Base-by-base conservation (phyloP, 352 stramenopile genomes). In the Pythium dissimile region DNA sequence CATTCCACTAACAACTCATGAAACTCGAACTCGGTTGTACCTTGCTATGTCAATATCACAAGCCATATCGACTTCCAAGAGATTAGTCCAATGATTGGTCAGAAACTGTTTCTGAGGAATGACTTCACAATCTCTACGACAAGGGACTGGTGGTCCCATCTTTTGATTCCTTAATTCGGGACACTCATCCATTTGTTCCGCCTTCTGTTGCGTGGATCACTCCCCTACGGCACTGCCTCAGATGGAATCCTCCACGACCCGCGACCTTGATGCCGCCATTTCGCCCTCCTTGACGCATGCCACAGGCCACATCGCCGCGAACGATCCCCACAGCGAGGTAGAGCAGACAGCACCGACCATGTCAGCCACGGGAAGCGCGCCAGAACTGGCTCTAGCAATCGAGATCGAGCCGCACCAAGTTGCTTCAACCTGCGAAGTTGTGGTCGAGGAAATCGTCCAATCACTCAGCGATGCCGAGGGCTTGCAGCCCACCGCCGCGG, bases 141-240 rank as follows among this genome's bases (percentile, higher is more conserved):
- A n/a, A n/a, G n/a, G n/a, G n/a, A n/a, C n/a, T n/a, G n/a, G n/a
- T 54, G 13, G 20, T 54, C 35, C 35, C 6, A 16, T 6, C 6
- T 10, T 43, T 46, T 12, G n/a, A n/a, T n/a, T n/a, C n/a, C n/a
- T n/a, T 15, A 50, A 45, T 63, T 57, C 35, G 55, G 55, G 47
- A 63, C 55, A 21, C 7, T 42, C 56, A 46, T 54, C 44, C 42
- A 27, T 5, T 23, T 28, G 26, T 51, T 43, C 51, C 46, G 6
- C n/a, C n/a, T n/a, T n/a, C n/a, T n/a, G n/a, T n/a, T n/a, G n/a
- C n/a, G n/a, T n/a, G n/a, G n/a, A n/a, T 23, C 28, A 26, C 55
- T 57, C 55, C 55, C 55, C 55, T 63, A 57, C 55, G 37, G 39
- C 50, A 42, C 49, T 26, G 35, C 10, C 2, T 20, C 46, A 28